These are phyloP conservation scores for Aspergillus hortae DNA, from an alignment of 2,329 filamentous ascomycete genomes.

Conservation along the genomic window DNA sequence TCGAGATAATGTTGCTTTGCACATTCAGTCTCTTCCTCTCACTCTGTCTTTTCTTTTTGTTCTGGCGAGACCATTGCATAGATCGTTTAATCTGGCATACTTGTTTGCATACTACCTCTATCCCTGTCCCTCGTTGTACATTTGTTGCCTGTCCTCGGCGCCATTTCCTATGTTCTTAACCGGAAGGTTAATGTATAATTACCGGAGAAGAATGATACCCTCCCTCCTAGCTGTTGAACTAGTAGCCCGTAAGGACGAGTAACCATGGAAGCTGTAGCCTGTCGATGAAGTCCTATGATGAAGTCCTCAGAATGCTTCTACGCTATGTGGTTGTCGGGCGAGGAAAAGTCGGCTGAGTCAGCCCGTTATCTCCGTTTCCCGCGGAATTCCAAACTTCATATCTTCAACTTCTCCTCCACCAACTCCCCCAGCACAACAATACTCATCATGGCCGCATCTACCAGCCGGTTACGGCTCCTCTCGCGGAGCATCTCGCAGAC, in stretches of 20 bases:
- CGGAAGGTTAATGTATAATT: slow-evolving; percentile 15
- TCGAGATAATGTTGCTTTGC: too few species aligned
- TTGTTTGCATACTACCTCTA: background rate
- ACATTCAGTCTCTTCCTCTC: background rate
- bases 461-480: slow-evolving; percentile 29
- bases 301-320: too few species aligned
- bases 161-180: slow-evolving; percentile 1
- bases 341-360: slow-evolving; percentile 4
- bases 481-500: slow-evolving; percentile 19
- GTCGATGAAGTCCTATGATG: too few species aligned
- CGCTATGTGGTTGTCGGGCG: background rate
- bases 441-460: slow-evolving; percentile 32
- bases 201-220: slow-evolving; percentile 10
- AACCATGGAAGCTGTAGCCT: too few species aligned
- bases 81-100: slow-evolving; percentile 1
- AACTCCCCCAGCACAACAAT: slow-evolving; percentile 10
- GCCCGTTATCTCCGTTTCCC: slow-evolving; percentile 22
- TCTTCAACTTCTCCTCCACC: slow-evolving; percentile 1
- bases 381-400: slow-evolving; percentile 21
- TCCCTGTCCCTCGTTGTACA: slow-evolving; percentile 4
- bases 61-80: slow-evolving; percentile 6
- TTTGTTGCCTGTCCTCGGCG: background rate
- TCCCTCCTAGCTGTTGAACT: background rate
- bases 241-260: too few species aligned
- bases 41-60: background rate